Evolutionary conservation across 805 yeast species (phyloP).

Genomic region (Yamadazyma phyllophila): DNA sequence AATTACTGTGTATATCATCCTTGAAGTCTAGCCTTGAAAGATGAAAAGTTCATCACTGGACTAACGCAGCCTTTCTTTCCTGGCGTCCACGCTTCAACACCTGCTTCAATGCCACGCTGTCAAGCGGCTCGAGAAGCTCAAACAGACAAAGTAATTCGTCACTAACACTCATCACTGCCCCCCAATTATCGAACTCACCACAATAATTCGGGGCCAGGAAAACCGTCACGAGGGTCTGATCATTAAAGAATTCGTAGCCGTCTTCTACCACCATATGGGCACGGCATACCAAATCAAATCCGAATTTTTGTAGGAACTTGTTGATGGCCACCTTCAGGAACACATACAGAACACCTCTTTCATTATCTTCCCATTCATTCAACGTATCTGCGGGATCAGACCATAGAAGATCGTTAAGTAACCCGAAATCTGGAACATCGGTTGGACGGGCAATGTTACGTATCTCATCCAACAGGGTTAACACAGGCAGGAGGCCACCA

Average conservation of each 20-base stretch:
- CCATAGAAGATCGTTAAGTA: slow-evolving; percentile 77
- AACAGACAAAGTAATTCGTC: slow-evolving; percentile 91
- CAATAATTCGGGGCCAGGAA: slow-evolving; percentile 84
- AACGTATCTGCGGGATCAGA: slow-evolving; percentile 81
- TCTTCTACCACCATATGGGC: slow-evolving; percentile 92
- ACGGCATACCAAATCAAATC: slow-evolving; percentile 77
- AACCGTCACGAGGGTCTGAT: slow-evolving; percentile 71
- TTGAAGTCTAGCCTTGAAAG: no score
- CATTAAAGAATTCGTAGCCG: slow-evolving; percentile 81
- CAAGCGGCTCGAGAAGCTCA: slow-evolving; percentile 91
- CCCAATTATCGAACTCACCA: slow-evolving; percentile 79
- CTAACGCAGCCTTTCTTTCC: slow-evolving; percentile 65
- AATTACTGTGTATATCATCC: background rate
- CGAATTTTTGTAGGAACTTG: slow-evolving; percentile 69
- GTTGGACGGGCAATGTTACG: slow-evolving; percentile 76
- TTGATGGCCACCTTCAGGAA: slow-evolving; percentile 77
- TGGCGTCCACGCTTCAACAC: slow-evolving; percentile 92
- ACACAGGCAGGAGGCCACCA: slow-evolving; percentile 78
- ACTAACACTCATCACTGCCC: slow-evolving; percentile 95
- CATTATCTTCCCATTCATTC: slow-evolving; percentile 87
- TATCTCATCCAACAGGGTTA: slow-evolving; percentile 72
- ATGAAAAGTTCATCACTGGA: background rate
- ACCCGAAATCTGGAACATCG: slow-evolving; percentile 81
- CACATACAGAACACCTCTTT: slow-evolving; percentile 80
- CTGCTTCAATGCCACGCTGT: slow-evolving; percentile 87